phyloP scores from a whole-genome alignment of 805 yeast species.

The Lachancea nothofagi region DNA sequence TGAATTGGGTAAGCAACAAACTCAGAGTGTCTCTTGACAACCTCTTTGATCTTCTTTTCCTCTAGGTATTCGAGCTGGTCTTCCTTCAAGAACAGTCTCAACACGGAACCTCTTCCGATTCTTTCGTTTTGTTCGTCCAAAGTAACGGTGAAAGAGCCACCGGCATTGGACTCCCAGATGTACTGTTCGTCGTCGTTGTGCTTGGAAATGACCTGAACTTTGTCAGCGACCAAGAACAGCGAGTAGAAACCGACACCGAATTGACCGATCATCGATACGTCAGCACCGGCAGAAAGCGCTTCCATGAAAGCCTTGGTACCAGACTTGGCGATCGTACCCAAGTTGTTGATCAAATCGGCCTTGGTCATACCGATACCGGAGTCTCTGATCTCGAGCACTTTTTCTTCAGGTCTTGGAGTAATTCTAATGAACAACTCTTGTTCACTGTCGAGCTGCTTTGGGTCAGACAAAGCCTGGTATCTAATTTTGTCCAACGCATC shows the following conservation, averaged over 20 bases:
- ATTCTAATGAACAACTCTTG: conserved; percentile 96
- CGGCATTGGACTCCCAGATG: conserved; percentile 99
- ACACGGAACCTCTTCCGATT: conserved; percentile 89
- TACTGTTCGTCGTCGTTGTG: conserved; percentile 99
- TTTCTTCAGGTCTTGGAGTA: conserved; percentile 92
- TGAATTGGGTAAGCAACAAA: conserved; percentile 99
- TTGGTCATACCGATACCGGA: conserved; percentile 99
- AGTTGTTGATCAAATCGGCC: conserved; percentile 96
- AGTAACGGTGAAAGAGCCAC: conserved; percentile 97
- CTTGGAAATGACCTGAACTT: conserved; percentile 96
- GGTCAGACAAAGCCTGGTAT: conserved; percentile 92
- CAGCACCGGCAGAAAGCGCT: conserved; percentile 99
- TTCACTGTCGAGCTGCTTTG: conserved; percentile 86
- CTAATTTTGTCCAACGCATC: conserved; percentile 99
- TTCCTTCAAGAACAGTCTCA: conserved; percentile 95
- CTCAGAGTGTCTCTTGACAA: conserved; percentile 98
- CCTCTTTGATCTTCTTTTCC: conserved; percentile 99
- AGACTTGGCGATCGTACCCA: conserved; percentile 99
- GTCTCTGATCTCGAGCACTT: conserved; percentile 94
- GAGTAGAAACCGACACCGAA: conserved; percentile 99
- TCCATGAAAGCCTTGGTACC: conserved; percentile 99
- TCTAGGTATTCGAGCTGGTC: conserved; percentile 98
- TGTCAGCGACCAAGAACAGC: conserved; percentile 97
- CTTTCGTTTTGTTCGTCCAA: conserved; percentile 82
- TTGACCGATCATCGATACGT: conserved; percentile 99